Base-by-base conservation (phyloP, 31 red algal species). In the Asparagopsis taxiformis region DNA sequence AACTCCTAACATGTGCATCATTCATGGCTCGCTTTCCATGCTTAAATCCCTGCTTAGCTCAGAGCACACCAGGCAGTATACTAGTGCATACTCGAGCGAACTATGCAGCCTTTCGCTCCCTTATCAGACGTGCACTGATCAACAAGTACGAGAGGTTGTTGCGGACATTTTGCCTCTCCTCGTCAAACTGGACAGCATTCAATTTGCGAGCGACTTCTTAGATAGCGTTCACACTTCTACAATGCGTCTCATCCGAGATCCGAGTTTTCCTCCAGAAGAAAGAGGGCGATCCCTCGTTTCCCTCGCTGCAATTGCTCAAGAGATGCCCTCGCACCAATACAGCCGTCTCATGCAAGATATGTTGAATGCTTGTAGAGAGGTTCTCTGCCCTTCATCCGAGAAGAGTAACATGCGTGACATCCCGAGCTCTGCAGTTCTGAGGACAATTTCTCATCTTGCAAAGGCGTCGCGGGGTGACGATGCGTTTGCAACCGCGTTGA, bases 21-120 rank as follows among this genome's bases (percentile, higher is more conserved):
- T 91, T 32, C 95, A 98, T 77, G 95, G 95, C 17, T 74, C 74
- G 16, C 46, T 98, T 1, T 53, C 69, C 13, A 80, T 89, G 54
- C 72, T 90, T 31, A 59, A 65, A 17, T 68, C 83, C 28, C 81
- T 98, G 9, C 43, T 94, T 62, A 55, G 74, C 31, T 75, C 82
- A 8, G 39, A 60, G 33, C 62, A 94, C 43, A 66, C 90, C 50
- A 71, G 55, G 35, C 16, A 38, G 17, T 76, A 73, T 24, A 71
- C 94, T 23, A 48, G 31, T 28, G 36, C 55, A 15, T 54, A 70
- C 31, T 74, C 75, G 26, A 36, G 26, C 21, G 67, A 85, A n/a
- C 49, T 98, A 3, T 93, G 90, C 48, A 62, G 68, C 15, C 68
- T 89, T 25, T 48, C 72, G 13, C 58, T 93, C 30, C 65, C 63